These are phyloP conservation scores for Suhomyces bokatorum DNA, from an alignment of 1,139 yeast species.

Conservation along the genomic window DNA sequence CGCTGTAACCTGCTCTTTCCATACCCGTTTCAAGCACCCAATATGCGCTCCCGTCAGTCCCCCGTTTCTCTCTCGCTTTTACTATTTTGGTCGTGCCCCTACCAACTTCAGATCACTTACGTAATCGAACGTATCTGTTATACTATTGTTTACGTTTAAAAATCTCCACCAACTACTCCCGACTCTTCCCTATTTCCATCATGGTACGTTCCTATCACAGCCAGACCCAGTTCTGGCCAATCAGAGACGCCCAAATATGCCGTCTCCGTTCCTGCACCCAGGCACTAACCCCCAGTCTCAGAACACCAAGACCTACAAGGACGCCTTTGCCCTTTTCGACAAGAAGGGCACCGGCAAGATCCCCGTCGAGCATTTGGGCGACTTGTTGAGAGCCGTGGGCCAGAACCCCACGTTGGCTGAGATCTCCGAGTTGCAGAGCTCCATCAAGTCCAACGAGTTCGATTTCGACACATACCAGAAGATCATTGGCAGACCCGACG, in stretches of 20 bases:
- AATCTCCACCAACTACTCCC: conserved; percentile 6
- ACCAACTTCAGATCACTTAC: conserved; percentile 6
- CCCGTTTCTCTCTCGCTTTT: too few species aligned
- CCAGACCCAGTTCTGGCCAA: background rate
- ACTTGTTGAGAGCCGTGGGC: conserved; percentile 92
- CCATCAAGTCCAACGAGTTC: conserved; percentile 46
- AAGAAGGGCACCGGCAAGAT: conserved; percentile 95
- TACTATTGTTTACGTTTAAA: conserved; percentile 9
- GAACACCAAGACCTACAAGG: conserved; percentile 78
- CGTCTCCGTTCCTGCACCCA: too few species aligned
- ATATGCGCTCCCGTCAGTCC: background rate
- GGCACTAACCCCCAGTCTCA: conserved; percentile 34
- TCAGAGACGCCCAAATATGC: background rate
- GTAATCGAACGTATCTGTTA: conserved; percentile 5
- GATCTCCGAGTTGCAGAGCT: conserved; percentile 68
- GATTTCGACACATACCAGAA: conserved; percentile 79
- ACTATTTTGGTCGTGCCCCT: background rate
- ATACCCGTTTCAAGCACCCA: background rate
- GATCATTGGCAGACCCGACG: conserved; percentile 83
- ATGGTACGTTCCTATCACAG: conserved; percentile 4
- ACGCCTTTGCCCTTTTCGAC: conserved; percentile 96
- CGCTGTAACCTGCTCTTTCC: too few species aligned
- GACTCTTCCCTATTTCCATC: background rate
- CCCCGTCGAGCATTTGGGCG: conserved; percentile 86
- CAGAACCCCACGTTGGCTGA: conserved; percentile 97